Conservation (phyloP, 768 basidiomycete genomes). For the Filobasidium floriforme region DNA sequence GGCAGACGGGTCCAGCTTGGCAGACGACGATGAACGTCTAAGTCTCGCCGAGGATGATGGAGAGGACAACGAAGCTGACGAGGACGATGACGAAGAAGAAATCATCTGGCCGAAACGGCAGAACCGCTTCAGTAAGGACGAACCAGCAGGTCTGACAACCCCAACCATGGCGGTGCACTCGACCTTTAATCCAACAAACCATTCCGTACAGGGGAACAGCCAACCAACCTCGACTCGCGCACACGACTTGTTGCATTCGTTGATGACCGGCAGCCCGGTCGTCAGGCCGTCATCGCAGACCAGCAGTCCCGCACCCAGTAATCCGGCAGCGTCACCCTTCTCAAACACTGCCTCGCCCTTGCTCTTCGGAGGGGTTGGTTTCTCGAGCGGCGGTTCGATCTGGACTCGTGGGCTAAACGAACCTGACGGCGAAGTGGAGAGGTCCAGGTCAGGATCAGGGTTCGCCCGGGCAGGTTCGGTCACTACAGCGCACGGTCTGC, state of each 20-base stretch:
- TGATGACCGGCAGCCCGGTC: conserved; percentile 14
- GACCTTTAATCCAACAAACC: background rate
- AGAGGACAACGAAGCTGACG: conserved; percentile 49
- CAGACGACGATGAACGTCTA: conserved; percentile 43
- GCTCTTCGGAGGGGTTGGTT: background rate
- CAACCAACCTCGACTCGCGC: conserved; percentile 5
- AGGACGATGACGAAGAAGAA: conserved; percentile 55
- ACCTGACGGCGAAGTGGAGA: conserved; percentile 5
- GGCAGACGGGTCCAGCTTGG: conserved; percentile 55
- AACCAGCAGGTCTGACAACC: background rate
- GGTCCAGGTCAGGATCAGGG: conserved; percentile 15
- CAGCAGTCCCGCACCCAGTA: background rate
- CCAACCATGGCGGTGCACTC: background rate
- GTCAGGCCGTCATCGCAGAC: background rate
- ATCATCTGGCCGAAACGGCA: conserved; percentile 49
- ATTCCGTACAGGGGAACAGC: conserved; percentile 7
- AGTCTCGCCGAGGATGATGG: conserved; percentile 30
- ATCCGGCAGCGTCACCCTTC: background rate
- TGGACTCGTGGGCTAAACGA: conserved; percentile 18
- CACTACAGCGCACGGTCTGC: background rate
- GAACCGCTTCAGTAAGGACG: background rate
- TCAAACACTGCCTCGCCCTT: conserved; percentile 3
- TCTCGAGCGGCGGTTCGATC: conserved; percentile 12
- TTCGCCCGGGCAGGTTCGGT: conserved; percentile 12
- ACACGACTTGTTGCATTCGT: conserved; percentile 14